A percentile compares a stretch with the other conserved stretches of the same genome.
phyloP scores from a whole-genome alignment of 768 basidiomycete species.

The Agaricus blazei region DNA sequence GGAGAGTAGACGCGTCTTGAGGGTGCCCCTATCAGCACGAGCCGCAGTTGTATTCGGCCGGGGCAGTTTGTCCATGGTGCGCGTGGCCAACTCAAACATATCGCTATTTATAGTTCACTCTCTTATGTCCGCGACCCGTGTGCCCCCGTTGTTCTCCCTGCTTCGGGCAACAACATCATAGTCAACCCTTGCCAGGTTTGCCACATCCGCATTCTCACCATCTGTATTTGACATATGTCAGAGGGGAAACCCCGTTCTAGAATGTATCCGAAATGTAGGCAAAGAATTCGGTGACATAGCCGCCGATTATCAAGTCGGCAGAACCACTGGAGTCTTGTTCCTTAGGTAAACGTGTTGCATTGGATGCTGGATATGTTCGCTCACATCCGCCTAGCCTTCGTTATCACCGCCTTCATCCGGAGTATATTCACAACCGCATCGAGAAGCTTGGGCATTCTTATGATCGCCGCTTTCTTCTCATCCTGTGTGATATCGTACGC shows the following conservation, averaged over 20 bases:
- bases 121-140: constrained; percentile 16
- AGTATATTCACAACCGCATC: constrained; percentile 91
- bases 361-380: background rate
- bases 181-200: constrained; percentile 57
- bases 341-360: constrained; percentile 55
- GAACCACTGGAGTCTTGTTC: constrained; percentile 88
- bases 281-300: constrained; percentile 95
- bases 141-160: constrained; percentile 63
- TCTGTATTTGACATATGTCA: constrained; percentile 24
- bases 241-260: constrained; percentile 87
- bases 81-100: background rate
- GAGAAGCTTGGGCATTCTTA: constrained; percentile 80
- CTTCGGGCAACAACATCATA: constrained; percentile 57
- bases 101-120: constrained; percentile 14
- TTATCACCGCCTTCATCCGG: constrained; percentile 95
- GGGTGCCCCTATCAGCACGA: background rate
- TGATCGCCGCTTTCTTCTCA: constrained; percentile 77
- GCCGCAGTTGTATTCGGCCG: constrained; percentile 11
- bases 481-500: constrained; percentile 88
- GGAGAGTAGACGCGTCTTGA: constrained; percentile 2
- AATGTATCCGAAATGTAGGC: constrained; percentile 80
- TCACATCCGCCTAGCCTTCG: constrained; percentile 52
- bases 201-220: background rate
- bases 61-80: constrained; percentile 27
- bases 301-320: constrained; percentile 93